Percentiles rank a stretch among this genome's conserved stretches.
These are phyloP conservation scores for Paramecium tetraurelia DNA, from an alignment of 73 alveolate species.

Conservation along the genomic window DNA sequence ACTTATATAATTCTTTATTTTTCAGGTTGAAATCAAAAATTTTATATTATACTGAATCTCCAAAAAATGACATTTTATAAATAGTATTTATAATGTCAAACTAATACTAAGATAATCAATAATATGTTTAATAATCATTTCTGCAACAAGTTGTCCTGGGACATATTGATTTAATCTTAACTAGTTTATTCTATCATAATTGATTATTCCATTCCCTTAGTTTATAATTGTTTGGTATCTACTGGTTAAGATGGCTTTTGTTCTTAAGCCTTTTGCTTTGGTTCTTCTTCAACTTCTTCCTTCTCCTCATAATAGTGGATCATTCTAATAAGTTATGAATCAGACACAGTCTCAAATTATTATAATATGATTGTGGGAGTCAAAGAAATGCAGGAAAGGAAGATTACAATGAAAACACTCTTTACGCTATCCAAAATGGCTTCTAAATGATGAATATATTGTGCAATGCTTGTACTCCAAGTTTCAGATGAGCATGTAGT, in stretches of 20 bases:
- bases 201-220: not conserved
- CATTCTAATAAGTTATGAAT: conserved; percentile 1
- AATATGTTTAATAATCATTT: not conserved
- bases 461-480: conserved; percentile 25
- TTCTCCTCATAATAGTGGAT: conserved; percentile 44
- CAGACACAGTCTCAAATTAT: conserved; percentile 18
- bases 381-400: conserved; percentile 1
- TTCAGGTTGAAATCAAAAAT: no score
- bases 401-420: conserved; percentile 21
- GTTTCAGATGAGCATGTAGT: conserved; percentile 30
- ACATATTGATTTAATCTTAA: conserved; percentile 31
- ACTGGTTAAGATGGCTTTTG: not conserved
- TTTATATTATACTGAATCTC: not conserved
- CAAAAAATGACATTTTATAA: not conserved
- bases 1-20: no score
- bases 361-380: not conserved
- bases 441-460: conserved; percentile 18
- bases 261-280: not conserved
- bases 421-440: not conserved
- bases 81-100: not conserved
- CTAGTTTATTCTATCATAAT: not conserved
- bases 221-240: not conserved
- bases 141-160: not conserved
- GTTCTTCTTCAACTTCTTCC: conserved; percentile 4
- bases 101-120: not conserved